Conservation (phyloP, 179 eudicot species). For the Drosera spatulata region DNA sequence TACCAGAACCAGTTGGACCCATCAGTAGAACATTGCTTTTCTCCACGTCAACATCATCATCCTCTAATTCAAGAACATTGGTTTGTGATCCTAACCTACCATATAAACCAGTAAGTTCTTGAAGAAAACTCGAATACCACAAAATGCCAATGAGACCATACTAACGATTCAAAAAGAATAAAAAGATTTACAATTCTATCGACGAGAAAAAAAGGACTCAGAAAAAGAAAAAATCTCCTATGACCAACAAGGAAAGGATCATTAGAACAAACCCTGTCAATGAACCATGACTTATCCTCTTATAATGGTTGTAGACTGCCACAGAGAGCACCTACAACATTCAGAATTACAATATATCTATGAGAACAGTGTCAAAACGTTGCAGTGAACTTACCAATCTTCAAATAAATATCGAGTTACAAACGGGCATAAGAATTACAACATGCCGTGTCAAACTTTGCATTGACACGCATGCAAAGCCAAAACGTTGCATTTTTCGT, state of each 20-base stretch:
- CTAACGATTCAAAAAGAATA: neutral
- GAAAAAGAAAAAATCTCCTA: neutral
- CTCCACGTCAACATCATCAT: slow-evolving; percentile 51
- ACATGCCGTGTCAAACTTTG: no score
- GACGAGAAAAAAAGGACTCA: no score
- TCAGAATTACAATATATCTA: neutral
- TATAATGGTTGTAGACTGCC: slow-evolving; percentile 38
- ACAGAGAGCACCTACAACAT: slow-evolving; percentile 31
- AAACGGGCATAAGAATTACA: no score
- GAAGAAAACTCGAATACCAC: neutral
- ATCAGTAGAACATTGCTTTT: slow-evolving; percentile 61
- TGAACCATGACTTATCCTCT: slow-evolving; percentile 20
- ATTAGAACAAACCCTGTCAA: slow-evolving; percentile 2
- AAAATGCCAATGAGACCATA: neutral
- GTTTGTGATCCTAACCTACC: slow-evolving; percentile 1
- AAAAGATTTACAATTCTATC: neutral
- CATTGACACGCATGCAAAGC: no score
- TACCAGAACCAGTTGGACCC: slow-evolving; percentile 82
- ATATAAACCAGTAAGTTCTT: neutral
- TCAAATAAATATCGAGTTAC: no score
- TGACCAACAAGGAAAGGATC: neutral
- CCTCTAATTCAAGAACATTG: slow-evolving; percentile 11
- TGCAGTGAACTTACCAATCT: no score
- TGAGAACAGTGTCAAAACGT: no score
- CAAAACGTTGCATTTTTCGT: no score